Evolutionary conservation across 78 protist genomes (phyloP).

Genomic region (Dictyostelium firmibasis): DNA sequence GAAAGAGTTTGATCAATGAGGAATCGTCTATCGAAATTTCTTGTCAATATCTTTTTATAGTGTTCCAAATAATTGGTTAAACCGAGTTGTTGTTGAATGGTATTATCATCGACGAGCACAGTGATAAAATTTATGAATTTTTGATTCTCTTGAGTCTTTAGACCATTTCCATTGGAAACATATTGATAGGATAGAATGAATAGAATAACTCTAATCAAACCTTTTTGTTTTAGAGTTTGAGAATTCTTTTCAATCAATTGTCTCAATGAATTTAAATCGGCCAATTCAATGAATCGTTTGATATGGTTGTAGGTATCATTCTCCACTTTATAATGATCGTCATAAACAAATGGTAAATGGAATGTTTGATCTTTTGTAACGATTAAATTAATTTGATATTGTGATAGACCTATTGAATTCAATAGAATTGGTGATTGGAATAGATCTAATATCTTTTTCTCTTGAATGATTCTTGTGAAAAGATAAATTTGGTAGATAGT

Average conservation of each 20-base stretch:
- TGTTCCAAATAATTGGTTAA: background rate
- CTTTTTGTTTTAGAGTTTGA: background rate
- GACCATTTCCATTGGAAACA: background rate
- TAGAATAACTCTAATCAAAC: slow-evolving; percentile 19
- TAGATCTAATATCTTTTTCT: background rate
- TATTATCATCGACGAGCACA: background rate
- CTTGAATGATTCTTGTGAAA: background rate
- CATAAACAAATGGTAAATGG: slow-evolving; percentile 13
- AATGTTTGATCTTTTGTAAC: background rate
- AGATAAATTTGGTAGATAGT: slow-evolving; percentile 6
- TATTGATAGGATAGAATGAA: slow-evolving; percentile 13
- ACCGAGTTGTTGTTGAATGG: background rate
- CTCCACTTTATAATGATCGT: background rate
- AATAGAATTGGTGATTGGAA: background rate
- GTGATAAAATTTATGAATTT: background rate
- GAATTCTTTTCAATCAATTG: background rate
- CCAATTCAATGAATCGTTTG: background rate
- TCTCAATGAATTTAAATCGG: background rate
- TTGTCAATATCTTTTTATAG: background rate
- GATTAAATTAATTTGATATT: background rate
- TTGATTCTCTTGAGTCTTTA: background rate
- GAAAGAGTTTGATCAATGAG: background rate
- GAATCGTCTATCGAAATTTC: background rate
- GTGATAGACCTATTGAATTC: background rate
- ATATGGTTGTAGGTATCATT: background rate